Base-by-base conservation (phyloP, 805 yeast genomes). In the Metschnikowia anglica region DNA sequence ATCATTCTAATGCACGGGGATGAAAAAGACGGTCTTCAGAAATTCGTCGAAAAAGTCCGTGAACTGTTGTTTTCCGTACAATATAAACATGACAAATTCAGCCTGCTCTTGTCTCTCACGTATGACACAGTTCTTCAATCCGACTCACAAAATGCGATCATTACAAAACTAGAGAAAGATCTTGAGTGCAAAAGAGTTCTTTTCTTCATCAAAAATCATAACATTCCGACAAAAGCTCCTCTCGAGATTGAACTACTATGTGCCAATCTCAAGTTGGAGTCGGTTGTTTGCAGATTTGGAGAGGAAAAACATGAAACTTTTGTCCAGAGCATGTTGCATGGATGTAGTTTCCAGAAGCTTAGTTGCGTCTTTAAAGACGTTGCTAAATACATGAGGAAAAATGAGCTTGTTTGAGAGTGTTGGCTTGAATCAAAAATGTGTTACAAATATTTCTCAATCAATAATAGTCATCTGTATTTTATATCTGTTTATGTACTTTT, bases 21-120 rank as follows among this genome's bases (percentile, higher is more conserved):
- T 24, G 58, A 53, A 15, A 47, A 44, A 5, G 46, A 42, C 9
- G 61, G 56, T 16, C 34, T 63, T 10, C 30, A 37, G 6, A 24
- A 15, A 4, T 66, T 67, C 46, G 65, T 55, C 6, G 41, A 37
- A 9, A 35, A 31, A 8, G 56, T 68, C 4, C 54, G 68, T 21
- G 44, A 29, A 7, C 48, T 42, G 29, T 51, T 68, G 31, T 48
- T 58, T 8, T 35, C 45, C n/a, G 51, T 54, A 3, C 70, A 66
- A 40, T 62, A 62, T 37, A 65, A 61, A 37, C 65, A 59, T 43
- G 70, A 66, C 43, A 59, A 58, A 43, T 39, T 66, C 12, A 59
- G 58, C 20, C 40, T 21, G 17, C 27, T 65, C 25, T n/a, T 40
- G 10, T 3, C 19, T 5, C 23, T 35, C 25, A 28, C 39, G 7